These are phyloP conservation scores for Hypericum perforatum DNA, from an alignment of 345 rosid species.

Conservation along the genomic window DNA sequence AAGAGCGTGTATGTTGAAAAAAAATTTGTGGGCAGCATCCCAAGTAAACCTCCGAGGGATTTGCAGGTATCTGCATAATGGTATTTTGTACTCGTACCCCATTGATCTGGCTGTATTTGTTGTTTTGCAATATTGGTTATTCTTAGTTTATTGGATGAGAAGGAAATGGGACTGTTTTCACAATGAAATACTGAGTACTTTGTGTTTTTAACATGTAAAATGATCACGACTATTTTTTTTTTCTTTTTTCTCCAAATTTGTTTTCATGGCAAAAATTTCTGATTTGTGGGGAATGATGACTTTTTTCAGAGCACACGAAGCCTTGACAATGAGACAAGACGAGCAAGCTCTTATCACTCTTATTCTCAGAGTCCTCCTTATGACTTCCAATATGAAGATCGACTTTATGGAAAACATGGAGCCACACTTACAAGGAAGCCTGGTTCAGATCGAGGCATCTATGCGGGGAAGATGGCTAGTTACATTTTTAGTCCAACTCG, in stretches of 20 bases:
- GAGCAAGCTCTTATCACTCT: slow-evolving; percentile 96
- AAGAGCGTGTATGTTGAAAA: slow-evolving; percentile 70
- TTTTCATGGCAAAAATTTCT: too few relatives aligned
- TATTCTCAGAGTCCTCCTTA: slow-evolving; percentile 98
- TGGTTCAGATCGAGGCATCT: slow-evolving; percentile 78
- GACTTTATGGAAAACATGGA: slow-evolving; percentile 67
- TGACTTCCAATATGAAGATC: slow-evolving; percentile 88
- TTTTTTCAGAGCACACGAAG: slow-evolving; percentile 51
- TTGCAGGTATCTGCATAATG: slow-evolving; percentile 35
- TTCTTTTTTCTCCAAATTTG: too few relatives aligned
- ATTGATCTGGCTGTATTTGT: too few relatives aligned
- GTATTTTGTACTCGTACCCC: too few relatives aligned
- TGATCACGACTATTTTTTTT: too few relatives aligned
- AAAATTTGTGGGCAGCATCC: slow-evolving; percentile 57
- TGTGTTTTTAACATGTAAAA: too few relatives aligned
- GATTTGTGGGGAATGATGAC: neutral
- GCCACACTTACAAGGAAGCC: slow-evolving; percentile 65
- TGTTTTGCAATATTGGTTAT: too few relatives aligned
- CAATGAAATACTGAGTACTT: too few relatives aligned
- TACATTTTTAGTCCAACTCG: slow-evolving; percentile 70
- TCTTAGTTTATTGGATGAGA: too few relatives aligned
- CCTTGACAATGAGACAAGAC: slow-evolving; percentile 53
- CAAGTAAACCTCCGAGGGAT: slow-evolving; percentile 70
- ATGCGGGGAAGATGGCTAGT: slow-evolving; percentile 53
- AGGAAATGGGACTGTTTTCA: too few relatives aligned